phyloP scores from a whole-genome alignment of 495 filamentous ascomycete species.

The Penicillium argentinense region DNA sequence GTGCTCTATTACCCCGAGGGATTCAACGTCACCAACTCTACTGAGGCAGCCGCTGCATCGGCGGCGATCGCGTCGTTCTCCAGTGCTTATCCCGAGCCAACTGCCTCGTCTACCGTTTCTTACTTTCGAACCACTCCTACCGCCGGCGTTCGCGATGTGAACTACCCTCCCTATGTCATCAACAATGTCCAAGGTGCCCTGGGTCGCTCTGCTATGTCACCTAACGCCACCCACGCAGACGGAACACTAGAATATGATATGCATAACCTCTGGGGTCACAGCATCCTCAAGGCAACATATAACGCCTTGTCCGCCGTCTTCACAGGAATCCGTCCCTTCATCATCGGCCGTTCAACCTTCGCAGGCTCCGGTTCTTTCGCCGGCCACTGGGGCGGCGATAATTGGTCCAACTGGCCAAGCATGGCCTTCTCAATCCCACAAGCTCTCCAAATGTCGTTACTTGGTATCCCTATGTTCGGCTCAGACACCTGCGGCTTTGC shows the following conservation, averaged over 20 bases:
- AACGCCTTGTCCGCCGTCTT: no score
- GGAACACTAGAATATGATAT: constrained; percentile 18
- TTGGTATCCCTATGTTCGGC: constrained; percentile 80
- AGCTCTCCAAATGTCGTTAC: constrained; percentile 60
- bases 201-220: constrained; percentile 5
- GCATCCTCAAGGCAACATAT: constrained; percentile 59
- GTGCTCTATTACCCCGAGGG: no score
- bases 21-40: no score
- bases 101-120: no score
- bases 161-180: constrained; percentile 17
- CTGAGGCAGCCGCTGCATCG: no score
- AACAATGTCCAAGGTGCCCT: constrained; percentile 12
- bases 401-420: constrained; percentile 44
- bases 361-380: constrained; percentile 66
- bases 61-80: no score
- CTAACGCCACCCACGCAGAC: constrained; percentile 10
- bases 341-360: constrained; percentile 73
- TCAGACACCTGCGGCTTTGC: constrained; percentile 72
- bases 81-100: no score
- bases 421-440: constrained; percentile 71
- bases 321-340: no score
- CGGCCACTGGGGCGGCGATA: no score
- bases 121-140: no score
- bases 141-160: constrained; percentile 13
- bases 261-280: constrained; percentile 16